phyloP scores from a whole-genome alignment of 495 filamentous ascomycete species.

The Aspergillus funiculosus region DNA sequence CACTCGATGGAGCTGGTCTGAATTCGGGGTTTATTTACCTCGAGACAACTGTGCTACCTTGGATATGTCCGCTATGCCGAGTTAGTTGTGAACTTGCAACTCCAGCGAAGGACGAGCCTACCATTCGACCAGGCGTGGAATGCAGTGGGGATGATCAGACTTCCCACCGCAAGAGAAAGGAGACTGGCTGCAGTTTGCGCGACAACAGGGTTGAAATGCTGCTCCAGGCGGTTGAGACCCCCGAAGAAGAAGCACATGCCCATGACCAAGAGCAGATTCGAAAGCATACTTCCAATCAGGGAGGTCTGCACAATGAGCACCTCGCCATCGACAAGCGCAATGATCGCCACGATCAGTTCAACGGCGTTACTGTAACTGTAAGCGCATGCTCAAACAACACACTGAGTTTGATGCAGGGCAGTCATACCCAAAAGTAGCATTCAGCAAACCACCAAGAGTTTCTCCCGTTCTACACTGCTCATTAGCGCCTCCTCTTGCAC shows the following conservation, averaged over 20 bases:
- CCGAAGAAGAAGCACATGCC: constrained; percentile 94
- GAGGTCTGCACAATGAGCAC: constrained; percentile 89
- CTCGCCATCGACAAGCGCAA: constrained; percentile 66
- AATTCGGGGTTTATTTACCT: constrained; percentile 25
- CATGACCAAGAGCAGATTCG: constrained; percentile 85
- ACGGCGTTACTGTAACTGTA: constrained; percentile 60
- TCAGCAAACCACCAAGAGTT: constrained; percentile 77
- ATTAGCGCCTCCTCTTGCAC: background rate
- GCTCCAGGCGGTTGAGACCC: constrained; percentile 70
- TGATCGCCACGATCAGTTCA: constrained; percentile 84
- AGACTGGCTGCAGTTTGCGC: constrained; percentile 85
- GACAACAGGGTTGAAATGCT: constrained; percentile 90
- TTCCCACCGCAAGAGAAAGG: constrained; percentile 70
- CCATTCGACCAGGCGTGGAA: constrained; percentile 57
- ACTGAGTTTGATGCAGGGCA: background rate
- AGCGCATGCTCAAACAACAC: constrained; percentile 1
- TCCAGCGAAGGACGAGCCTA: constrained; percentile 12
- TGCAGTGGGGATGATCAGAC: constrained; percentile 82
- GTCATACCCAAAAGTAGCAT: constrained; percentile 78
- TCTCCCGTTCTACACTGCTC: constrained; percentile 54
- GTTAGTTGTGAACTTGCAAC: background rate
- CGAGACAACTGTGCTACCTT: constrained; percentile 31
- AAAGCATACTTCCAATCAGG: constrained; percentile 83
- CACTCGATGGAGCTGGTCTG: background rate
- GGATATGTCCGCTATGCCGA: constrained; percentile 17